A percentile compares a stretch with the other conserved stretches of the same genome.
Conservation (phyloP, 1,284 basidiomycete genomes). For the Trichosporon sp. region DNA sequence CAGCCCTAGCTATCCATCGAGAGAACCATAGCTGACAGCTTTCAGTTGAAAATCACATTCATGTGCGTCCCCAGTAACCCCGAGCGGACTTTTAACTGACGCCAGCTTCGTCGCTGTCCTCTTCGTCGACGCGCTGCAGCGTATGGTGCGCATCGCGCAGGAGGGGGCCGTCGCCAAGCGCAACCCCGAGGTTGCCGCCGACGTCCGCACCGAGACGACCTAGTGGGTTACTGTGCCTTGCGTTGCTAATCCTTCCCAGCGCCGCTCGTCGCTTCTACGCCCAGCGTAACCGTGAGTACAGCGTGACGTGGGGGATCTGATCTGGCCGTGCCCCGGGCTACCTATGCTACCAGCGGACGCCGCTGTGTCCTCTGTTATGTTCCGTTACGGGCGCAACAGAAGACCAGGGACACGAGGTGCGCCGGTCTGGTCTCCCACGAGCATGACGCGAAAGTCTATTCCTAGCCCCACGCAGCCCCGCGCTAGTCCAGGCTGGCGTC, state of each 20-base stretch:
- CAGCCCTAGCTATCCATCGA: not conserved
- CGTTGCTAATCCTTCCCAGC: constrained; percentile 31
- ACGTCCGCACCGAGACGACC: constrained; percentile 78
- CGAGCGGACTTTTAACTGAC: not conserved
- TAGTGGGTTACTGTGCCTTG: constrained; percentile 57
- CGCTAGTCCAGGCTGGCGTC: not conserved
- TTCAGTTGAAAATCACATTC: constrained; percentile 82
- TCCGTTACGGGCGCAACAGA: not conserved
- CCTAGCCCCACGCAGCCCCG: not conserved
- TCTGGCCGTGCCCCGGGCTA: not conserved
- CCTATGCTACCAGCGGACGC: no score
- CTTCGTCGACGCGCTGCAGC: constrained; percentile 78
- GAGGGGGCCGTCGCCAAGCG: constrained; percentile 67
- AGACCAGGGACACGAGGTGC: not conserved
- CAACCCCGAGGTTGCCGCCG: constrained; percentile 62
- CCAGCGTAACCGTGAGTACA: constrained; percentile 62
- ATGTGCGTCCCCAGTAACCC: constrained; percentile 64
- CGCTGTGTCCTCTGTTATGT: not conserved
- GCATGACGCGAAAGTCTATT: not conserved
- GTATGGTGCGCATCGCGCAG: constrained; percentile 81
- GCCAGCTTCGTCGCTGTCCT: constrained; percentile 76
- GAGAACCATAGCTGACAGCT: constrained; percentile 27
- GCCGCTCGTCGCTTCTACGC: constrained; percentile 86
- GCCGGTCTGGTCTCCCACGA: not conserved
- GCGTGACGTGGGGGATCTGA: not conserved